A percentile compares a stretch with the other conserved stretches of the same genome.
These are phyloP conservation scores for Discostella stelligeroides DNA, from an alignment of 108 stramenopile genomes.

Conservation along the genomic window DNA sequence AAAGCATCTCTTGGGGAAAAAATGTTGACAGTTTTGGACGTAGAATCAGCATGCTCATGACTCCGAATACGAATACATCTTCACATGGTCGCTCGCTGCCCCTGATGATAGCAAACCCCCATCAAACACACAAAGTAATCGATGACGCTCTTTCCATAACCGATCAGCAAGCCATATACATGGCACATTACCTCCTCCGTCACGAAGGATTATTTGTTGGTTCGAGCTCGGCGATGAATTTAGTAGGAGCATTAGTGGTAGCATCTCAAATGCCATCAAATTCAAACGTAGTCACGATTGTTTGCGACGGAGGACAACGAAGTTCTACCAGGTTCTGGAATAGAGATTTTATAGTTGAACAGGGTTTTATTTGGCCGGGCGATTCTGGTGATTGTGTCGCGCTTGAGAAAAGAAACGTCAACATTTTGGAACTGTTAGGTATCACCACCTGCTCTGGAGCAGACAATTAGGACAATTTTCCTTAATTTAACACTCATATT, in stretches of 20 bases:
- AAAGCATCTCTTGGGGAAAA: slow-evolving; percentile 23
- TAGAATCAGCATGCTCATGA: slow-evolving; percentile 2
- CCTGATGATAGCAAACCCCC: neutral
- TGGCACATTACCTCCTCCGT: slow-evolving; percentile 91
- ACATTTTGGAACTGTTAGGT: slow-evolving; percentile 17
- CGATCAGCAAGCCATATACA: slow-evolving; percentile 93
- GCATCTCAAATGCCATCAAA: slow-evolving; percentile 58
- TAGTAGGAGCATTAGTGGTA: slow-evolving; percentile 83
- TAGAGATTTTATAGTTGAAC: slow-evolving; percentile 66
- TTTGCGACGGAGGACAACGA: slow-evolving; percentile 92
- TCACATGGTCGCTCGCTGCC: neutral
- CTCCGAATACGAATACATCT: slow-evolving; percentile 3
- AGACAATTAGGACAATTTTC: too few species aligned
- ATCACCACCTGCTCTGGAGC: neutral
- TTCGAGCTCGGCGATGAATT: slow-evolving; percentile 95
- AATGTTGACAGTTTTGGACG: slow-evolving; percentile 4
- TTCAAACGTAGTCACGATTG: slow-evolving; percentile 83
- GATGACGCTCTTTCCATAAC: slow-evolving; percentile 69
- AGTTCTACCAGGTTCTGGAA: slow-evolving; percentile 92
- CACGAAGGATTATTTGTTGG: slow-evolving; percentile 95
- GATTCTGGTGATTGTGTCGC: slow-evolving; percentile 15
- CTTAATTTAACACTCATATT: neutral
- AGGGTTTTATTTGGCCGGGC: slow-evolving; percentile 84
- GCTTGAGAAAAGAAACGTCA: neutral
- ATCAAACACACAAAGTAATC: slow-evolving; percentile 54